Percentiles rank a stretch among this genome's conserved stretches.
phyloP scores from a whole-genome alignment of 2,329 filamentous ascomycete species.

The Phialophora verrucosa region DNA sequence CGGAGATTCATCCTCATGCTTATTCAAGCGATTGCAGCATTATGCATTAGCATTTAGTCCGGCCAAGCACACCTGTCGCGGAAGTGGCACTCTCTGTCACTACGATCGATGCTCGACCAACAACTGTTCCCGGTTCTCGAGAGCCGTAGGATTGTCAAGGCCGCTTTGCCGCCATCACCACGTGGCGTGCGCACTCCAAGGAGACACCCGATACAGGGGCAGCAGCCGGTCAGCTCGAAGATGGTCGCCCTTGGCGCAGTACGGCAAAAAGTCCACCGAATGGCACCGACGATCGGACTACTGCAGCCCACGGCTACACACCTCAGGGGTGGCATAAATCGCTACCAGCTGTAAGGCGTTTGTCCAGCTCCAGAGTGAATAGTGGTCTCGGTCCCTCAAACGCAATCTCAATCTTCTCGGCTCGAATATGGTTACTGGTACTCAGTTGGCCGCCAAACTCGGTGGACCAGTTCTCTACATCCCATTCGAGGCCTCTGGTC shows the following conservation, averaged over 20 bases:
- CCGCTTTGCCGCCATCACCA: neutral
- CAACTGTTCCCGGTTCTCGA: neutral
- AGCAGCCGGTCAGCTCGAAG: neutral
- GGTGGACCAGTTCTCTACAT: conserved; percentile 81
- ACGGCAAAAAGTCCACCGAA: neutral
- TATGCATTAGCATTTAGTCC: neutral
- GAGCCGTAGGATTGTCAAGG: neutral
- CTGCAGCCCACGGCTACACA: neutral
- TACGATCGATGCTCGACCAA: neutral
- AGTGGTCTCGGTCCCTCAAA: conserved; percentile 63
- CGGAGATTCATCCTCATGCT: neutral
- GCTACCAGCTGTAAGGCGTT: conserved; percentile 40
- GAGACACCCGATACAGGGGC: neutral
- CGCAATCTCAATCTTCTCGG: conserved; percentile 62
- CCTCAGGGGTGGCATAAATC: conserved; percentile 1
- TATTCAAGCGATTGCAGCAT: conserved; percentile 1
- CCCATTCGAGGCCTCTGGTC: conserved; percentile 85
- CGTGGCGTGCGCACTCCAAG: neutral
- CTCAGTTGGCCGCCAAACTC: conserved; percentile 74
- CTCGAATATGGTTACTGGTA: conserved; percentile 78
- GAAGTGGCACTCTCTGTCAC: neutral
- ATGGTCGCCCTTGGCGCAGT: neutral
- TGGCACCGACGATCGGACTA: neutral
- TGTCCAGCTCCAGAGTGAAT: conserved; percentile 73
- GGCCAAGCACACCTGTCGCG: neutral